A percentile compares a stretch with the other conserved stretches of the same genome.
phyloP scores from a whole-genome alignment of 2,329 filamentous ascomycete genomes.

The Elsinoe ampelina region DNA sequence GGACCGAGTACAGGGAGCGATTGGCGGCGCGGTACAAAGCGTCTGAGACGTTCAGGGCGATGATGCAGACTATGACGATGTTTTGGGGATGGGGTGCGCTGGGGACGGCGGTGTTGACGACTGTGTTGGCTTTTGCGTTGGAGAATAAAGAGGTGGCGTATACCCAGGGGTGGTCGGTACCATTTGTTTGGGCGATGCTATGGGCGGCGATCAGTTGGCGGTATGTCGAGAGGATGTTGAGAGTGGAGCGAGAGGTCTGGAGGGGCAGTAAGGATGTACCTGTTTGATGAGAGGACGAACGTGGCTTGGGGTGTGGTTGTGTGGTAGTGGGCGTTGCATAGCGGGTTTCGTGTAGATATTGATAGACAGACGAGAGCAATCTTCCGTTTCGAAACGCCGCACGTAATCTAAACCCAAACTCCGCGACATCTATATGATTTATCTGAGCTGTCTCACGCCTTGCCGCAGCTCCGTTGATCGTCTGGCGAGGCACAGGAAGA shows the following conservation, averaged over 20 bases:
- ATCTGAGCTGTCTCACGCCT: no score
- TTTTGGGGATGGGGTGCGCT: slow-evolving; percentile 44
- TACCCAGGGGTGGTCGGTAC: slow-evolving; percentile 40
- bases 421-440: no score
- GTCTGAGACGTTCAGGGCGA: slow-evolving; percentile 44
- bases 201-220: slow-evolving; percentile 38
- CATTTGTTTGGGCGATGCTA: slow-evolving; percentile 42
- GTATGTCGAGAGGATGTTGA: slow-evolving; percentile 35
- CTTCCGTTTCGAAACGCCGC: no score
- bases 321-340: no score
- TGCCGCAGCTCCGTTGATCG: no score
- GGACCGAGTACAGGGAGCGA: slow-evolving; percentile 43
- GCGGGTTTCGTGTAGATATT: no score
- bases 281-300: not conserved
- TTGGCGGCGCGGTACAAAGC: slow-evolving; percentile 45
- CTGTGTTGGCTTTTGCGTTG: slow-evolving; percentile 40
- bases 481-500: not conserved
- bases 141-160: slow-evolving; percentile 37
- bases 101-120: slow-evolving; percentile 32
- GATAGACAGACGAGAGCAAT: no score
- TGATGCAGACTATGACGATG: slow-evolving; percentile 43
- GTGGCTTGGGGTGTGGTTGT: no score
- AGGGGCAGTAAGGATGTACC: slow-evolving; percentile 16
- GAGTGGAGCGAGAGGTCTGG: slow-evolving; percentile 27
- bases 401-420: no score